Evolutionary conservation across 257 asterid species (phyloP), one percentile per base, ranked within the genome.

Genomic region (Dorcoceras hygrometricum): DNA sequence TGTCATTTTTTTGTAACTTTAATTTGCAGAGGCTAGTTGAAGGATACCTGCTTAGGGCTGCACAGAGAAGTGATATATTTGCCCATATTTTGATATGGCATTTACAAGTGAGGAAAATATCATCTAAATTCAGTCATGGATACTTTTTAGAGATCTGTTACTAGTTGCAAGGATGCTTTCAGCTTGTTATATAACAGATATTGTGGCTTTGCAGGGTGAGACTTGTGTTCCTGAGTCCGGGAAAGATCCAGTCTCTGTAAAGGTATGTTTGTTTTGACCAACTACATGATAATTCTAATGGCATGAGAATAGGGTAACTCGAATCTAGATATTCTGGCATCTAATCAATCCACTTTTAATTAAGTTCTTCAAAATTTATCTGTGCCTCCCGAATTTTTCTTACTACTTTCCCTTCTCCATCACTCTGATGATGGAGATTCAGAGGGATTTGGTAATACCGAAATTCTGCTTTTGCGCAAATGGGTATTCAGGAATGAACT

Each of bases 11-110:
- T 77, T 48, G 51, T 67, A 20, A 65, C 68, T 74, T 59, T 51
- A 24, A 60, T 73, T 71, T 88, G 88, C 97, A 94, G 99, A 88
- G 73, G 76, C 77, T 94, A 75, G 96, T 94, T 25, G 95, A 94
- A 82, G 99, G 97, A 65, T 94, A 94, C 82, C 73, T 94, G 90
- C 99, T 94, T 39, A 84, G 99, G 88, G 99, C 99, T 79, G 83
- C 96, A 63, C 95, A 90, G 77, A 84, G 97, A 77, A 94, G 96
- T 78, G 96, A 94, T 76, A 79, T 85, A 71, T 94, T 94, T 76
- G 90, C 99, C 69, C 99, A 94, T 75, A 94, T 94, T 78, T 80
- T 94, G 80, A 94, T 94, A 85, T 94, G 99, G 99, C 90, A 88
- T 78, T 83, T 94, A 71, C 97, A 94, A 97, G 99, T 88, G 71